Conservation (phyloP, 1,139 yeast genomes). For the Suzukiozyma palmioleophila region DNA sequence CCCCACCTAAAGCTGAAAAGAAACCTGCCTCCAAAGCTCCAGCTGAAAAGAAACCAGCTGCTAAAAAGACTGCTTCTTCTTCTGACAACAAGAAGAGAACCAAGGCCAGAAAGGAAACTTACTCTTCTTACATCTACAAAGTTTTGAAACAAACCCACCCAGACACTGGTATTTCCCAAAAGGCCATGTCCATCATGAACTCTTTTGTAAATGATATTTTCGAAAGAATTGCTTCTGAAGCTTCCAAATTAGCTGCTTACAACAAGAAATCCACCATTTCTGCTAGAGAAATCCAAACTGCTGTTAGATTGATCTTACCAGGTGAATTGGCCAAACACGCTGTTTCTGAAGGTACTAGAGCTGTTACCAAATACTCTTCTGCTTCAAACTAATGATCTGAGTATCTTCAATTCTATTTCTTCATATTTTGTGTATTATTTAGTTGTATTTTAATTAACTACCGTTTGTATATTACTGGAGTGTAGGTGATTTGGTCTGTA, state of each 20-base stretch:
- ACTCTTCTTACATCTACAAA: constrained; percentile 96
- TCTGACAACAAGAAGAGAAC: constrained; percentile 88
- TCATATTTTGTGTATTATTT: constrained; percentile 4
- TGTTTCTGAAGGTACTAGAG: constrained; percentile 98
- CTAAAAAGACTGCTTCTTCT: constrained; percentile 81
- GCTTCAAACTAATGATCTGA: constrained; percentile 41
- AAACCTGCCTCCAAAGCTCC: constrained; percentile 98
- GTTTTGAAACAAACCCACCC: constrained; percentile 97
- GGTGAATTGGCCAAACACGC: constrained; percentile 99
- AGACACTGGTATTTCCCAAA: constrained; percentile 98
- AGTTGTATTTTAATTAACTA: constrained; percentile 5
- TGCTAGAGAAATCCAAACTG: constrained; percentile 98
- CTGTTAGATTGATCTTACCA: constrained; percentile 96
- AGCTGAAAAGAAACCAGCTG: constrained; percentile 91
- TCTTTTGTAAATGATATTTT: constrained; percentile 94
- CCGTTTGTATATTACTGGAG: background rate
- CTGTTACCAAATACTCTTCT: constrained; percentile 97
- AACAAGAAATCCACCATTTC: constrained; percentile 98
- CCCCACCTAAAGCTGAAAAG: constrained; percentile 87
- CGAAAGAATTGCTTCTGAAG: constrained; percentile 93
- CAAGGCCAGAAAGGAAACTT: constrained; percentile 96
- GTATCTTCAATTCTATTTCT: constrained; percentile 4
- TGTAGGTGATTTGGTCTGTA: no score
- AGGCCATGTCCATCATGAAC: constrained; percentile 98
- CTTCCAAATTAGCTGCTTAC: constrained; percentile 98